Evolutionary conservation across 495 filamentous ascomycete genomes (phyloP).

Genomic region (Darksidea phi): DNA sequence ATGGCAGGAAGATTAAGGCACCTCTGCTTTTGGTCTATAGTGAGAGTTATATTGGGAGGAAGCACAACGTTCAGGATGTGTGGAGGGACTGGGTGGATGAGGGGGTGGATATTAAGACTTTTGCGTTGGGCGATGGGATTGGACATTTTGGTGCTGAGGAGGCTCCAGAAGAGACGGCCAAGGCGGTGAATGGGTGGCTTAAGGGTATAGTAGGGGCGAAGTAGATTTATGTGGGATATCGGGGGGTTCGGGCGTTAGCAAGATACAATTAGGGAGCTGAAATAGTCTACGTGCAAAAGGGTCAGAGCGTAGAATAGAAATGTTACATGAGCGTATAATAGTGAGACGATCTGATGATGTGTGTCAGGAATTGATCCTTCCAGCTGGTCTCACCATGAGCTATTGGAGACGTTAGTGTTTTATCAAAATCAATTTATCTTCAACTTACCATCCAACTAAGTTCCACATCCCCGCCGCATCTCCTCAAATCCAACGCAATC

Average conservation of each 20-base stretch:
- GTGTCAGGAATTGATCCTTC: neutral
- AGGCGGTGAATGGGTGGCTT: slow-evolving; percentile 33
- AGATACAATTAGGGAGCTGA: too few species aligned
- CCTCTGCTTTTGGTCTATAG: slow-evolving; percentile 50
- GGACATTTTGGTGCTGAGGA: slow-evolving; percentile 57
- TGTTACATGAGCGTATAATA: too few species aligned
- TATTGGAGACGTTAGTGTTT: neutral
- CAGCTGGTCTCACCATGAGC: neutral
- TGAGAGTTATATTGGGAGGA: slow-evolving; percentile 45
- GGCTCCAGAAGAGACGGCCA: slow-evolving; percentile 44
- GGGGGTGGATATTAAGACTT: slow-evolving; percentile 34
- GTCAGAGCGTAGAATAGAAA: too few species aligned
- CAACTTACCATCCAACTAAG: slow-evolving; percentile 12
- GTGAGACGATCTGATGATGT: too few species aligned
- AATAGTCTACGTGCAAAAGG: too few species aligned
- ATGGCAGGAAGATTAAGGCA: slow-evolving; percentile 47
- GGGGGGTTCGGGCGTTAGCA: too few species aligned
- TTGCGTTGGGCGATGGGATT: slow-evolving; percentile 44
- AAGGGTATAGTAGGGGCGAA: too few species aligned
- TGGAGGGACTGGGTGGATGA: slow-evolving; percentile 52
- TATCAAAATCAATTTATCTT: neutral
- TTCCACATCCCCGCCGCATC: slow-evolving; percentile 13
- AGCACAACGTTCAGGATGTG: slow-evolving; percentile 47
- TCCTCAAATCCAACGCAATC: slow-evolving; percentile 22
- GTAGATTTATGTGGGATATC: too few species aligned